Evolutionary conservation across 495 filamentous ascomycete species (phyloP).

Genomic region (Neurospora sublineolata): DNA sequence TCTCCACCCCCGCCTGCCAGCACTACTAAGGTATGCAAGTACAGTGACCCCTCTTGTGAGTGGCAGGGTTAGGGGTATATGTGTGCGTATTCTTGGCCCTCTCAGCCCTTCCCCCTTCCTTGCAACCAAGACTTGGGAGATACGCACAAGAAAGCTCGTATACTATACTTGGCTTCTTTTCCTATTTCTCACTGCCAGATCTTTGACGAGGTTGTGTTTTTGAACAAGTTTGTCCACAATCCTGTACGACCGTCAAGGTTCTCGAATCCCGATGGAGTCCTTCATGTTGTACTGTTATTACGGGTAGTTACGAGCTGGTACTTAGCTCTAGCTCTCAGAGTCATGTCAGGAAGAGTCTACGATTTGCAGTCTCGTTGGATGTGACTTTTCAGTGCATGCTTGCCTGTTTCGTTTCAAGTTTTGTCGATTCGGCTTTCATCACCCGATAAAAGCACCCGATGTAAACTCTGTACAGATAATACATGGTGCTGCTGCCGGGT

Average conservation of each 20-base stretch:
- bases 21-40: background rate
- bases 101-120: background rate
- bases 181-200: background rate
- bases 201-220: background rate
- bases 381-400: background rate
- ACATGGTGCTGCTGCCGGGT: background rate
- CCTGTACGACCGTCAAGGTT: background rate
- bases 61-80: background rate
- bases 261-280: background rate
- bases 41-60: background rate
- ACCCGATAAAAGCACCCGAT: background rate
- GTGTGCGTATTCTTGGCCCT: background rate
- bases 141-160: background rate
- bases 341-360: background rate
- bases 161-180: background rate
- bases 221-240: background rate
- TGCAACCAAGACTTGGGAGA: background rate
- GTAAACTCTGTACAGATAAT: background rate
- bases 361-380: background rate
- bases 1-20: background rate
- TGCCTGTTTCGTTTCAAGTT: background rate
- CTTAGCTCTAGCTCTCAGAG: background rate
- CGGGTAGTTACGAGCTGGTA: background rate
- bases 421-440: background rate
- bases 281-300: background rate